Percentiles rank a stretch among this genome's conserved stretches.
These are phyloP conservation scores for Arachis stenosperma DNA, from an alignment of 306 rosid genomes.

Conservation along the genomic window DNA sequence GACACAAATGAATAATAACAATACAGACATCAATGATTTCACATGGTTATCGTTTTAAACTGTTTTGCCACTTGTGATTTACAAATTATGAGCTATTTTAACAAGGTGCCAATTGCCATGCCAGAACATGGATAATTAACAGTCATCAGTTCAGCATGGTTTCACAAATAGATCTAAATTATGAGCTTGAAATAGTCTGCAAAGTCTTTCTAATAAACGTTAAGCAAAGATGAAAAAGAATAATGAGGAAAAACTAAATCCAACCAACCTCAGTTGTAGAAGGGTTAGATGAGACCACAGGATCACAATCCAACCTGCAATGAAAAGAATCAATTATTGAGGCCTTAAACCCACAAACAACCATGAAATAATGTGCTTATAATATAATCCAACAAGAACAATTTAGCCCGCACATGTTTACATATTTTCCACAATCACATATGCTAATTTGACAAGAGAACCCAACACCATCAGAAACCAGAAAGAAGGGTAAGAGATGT, in stretches of 20 bases:
- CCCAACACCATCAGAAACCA: conserved; percentile 29
- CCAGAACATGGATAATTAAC: conserved; percentile 8
- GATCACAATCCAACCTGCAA: conserved; percentile 60
- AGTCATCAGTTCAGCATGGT: conserved; percentile 5
- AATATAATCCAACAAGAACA: conserved; percentile 25
- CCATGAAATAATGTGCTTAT: conserved; percentile 15
- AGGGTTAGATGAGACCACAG: conserved; percentile 33
- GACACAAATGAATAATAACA: conserved; percentile 17
- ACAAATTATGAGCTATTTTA: conserved; percentile 7
- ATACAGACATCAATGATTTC: not conserved
- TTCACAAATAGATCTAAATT: conserved; percentile 4
- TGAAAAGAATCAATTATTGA: conserved; percentile 37
- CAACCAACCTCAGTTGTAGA: conserved; percentile 56
- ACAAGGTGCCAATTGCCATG: conserved; percentile 1
- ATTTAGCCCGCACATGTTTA: not conserved
- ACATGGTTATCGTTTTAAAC: conserved; percentile 8
- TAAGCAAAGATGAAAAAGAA: conserved; percentile 7
- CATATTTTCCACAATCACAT: conserved; percentile 20
- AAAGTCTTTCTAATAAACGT: not conserved
- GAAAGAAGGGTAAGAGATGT: conserved; percentile 9
- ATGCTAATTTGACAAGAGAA: conserved; percentile 9
- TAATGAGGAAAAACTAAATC: conserved; percentile 16
- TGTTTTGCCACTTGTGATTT: not conserved
- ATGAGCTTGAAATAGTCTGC: conserved; percentile 13
- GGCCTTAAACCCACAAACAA: conserved; percentile 11